phyloP scores from a whole-genome alignment of 2,329 filamentous ascomycete genomes.

The Rosellinia necatrix region DNA sequence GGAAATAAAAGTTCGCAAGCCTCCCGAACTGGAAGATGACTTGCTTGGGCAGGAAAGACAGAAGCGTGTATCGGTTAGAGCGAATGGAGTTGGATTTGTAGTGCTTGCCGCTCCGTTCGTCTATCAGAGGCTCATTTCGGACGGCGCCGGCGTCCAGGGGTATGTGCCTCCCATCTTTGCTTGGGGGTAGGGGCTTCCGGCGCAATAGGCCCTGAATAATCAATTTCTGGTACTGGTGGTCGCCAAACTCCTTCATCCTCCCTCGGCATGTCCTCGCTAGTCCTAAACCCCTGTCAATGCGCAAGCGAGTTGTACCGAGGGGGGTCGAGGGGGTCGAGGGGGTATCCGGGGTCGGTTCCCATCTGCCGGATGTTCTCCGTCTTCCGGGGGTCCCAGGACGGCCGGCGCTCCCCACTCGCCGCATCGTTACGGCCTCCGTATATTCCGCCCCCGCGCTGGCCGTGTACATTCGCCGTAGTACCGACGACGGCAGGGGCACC shows the following conservation, averaged over 20 bases:
- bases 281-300: conserved; percentile 8
- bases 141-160: conserved; percentile 45
- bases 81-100: conserved; percentile 70
- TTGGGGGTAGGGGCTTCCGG: conserved; percentile 70
- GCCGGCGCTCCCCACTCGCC: neutral
- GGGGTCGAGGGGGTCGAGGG: conserved; percentile 2
- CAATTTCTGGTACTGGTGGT: conserved; percentile 44
- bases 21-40: conserved; percentile 85
- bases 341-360: neutral
- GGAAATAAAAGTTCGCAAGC: conserved; percentile 85
- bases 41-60: conserved; percentile 85
- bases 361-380: neutral
- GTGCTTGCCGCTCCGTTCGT: conserved; percentile 54
- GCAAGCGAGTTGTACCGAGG: conserved; percentile 1
- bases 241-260: neutral
- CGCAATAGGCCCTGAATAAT: conserved; percentile 58
- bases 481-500: neutral
- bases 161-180: conserved; percentile 67
- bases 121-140: conserved; percentile 46
- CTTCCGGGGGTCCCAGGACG: neutral
- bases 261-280: conserved; percentile 13
- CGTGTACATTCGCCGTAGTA: neutral
- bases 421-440: neutral
- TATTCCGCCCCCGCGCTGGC: conserved; percentile 3
- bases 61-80: conserved; percentile 80